phyloP scores from a whole-genome alignment of 441 rosid genomes.

The Sinapis alba region DNA sequence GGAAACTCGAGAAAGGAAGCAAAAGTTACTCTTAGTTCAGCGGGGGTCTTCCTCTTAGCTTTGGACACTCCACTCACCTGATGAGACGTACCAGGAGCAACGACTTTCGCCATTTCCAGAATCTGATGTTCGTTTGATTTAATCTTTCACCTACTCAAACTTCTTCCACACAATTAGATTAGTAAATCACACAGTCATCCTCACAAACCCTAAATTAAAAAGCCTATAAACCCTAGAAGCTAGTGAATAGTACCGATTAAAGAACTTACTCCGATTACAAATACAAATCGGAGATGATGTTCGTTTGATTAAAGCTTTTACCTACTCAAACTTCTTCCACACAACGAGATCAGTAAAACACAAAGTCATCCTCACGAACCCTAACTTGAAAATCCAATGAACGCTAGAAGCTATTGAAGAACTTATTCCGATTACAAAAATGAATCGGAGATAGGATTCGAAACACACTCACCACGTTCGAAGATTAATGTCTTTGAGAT shows the following conservation, averaged over 20 bases:
- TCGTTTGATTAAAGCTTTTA: constrained; percentile 25
- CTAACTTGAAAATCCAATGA: neutral
- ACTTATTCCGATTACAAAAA: neutral
- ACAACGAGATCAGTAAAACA: neutral
- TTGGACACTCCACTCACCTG: constrained; percentile 54
- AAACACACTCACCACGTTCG: constrained; percentile 19
- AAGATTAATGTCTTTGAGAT: constrained; percentile 19
- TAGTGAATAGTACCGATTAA: neutral
- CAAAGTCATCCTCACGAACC: neutral
- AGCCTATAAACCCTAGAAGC: constrained; percentile 10
- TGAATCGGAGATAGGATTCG: constrained; percentile 14
- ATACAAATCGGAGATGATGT: too few relatives aligned
- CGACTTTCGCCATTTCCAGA: constrained; percentile 67
- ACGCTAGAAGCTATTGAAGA: constrained; percentile 23
- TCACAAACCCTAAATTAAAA: neutral
- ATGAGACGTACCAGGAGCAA: constrained; percentile 55
- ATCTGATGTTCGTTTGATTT: constrained; percentile 23
- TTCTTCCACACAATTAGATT: neutral
- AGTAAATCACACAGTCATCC: neutral
- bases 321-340: neutral
- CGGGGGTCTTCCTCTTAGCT: constrained; percentile 69
- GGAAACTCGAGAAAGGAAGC: neutral
- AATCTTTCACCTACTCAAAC: constrained; percentile 14
- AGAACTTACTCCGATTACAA: neutral
- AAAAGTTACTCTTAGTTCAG: constrained; percentile 70